Evolutionary conservation across 257 asterid species (phyloP).

Genomic region (Jacaranda mimosifolia): DNA sequence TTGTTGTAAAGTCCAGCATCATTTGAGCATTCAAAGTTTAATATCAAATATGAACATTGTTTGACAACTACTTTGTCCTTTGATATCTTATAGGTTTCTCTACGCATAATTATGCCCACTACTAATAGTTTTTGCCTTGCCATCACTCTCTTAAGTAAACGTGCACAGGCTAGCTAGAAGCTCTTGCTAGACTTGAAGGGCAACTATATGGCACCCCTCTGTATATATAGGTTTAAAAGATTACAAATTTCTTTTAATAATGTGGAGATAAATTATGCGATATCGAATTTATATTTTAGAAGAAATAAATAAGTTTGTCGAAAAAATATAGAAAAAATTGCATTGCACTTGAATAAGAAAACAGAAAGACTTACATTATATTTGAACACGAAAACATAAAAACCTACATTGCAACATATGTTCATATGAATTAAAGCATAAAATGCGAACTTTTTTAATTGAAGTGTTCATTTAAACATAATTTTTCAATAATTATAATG

Average conservation of each 20-base stretch:
- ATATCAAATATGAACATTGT: not conserved
- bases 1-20: not conserved
- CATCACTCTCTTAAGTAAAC: not conserved
- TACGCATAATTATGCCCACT: not conserved
- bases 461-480: too few species aligned
- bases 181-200: not conserved
- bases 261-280: not conserved
- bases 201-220: not conserved
- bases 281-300: too few species aligned
- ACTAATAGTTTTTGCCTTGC: not conserved
- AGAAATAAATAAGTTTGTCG: too few species aligned
- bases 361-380: too few species aligned
- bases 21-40: not conserved
- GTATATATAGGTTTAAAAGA: not conserved
- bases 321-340: too few species aligned
- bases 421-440: too few species aligned
- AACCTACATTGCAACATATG: too few species aligned
- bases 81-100: not conserved
- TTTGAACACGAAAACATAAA: too few species aligned
- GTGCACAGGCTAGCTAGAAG: not conserved
- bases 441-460: too few species aligned
- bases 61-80: not conserved
- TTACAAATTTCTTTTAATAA: too few species aligned
- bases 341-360: too few species aligned
- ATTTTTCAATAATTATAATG: too few species aligned